Percentiles rank a stretch among this genome's conserved stretches.
phyloP scores from a whole-genome alignment of 805 yeast genomes.

The Blastobotrys parvus region DNA sequence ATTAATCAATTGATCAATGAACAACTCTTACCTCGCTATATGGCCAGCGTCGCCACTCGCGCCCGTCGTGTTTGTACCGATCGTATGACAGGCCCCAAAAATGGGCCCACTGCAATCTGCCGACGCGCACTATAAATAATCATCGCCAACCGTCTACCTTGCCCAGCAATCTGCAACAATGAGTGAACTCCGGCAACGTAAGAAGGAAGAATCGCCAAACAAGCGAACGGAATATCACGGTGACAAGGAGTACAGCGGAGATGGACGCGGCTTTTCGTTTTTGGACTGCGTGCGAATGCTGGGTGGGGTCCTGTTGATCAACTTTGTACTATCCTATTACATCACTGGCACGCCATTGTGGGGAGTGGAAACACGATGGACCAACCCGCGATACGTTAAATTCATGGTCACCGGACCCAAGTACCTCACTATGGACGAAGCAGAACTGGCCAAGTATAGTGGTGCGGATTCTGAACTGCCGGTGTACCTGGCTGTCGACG shows the following conservation, averaged over 20 bases:
- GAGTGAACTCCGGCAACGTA: constrained; percentile 3
- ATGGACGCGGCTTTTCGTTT: not conserved
- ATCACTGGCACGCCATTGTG: constrained; percentile 51
- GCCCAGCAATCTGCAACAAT: not conserved
- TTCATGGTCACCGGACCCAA: constrained; percentile 15
- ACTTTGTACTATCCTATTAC: constrained; percentile 45
- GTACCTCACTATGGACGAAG: constrained; percentile 31
- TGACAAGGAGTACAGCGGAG: constrained; percentile 3
- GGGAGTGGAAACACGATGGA: constrained; percentile 50
- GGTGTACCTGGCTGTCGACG: constrained; percentile 51
- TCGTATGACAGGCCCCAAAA: too few species aligned
- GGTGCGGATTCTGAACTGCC: constrained; percentile 45
- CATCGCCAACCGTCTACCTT: not conserved
- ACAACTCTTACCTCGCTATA: too few species aligned
- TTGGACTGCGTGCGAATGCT: constrained; percentile 33
- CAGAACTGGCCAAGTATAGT: constrained; percentile 40
- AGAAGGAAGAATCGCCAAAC: not conserved
- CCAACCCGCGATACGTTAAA: constrained; percentile 36
- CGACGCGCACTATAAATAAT: too few species aligned
- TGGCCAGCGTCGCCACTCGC: too few species aligned
- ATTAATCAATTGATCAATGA: too few species aligned
- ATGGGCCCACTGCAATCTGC: too few species aligned
- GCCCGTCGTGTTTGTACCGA: too few species aligned
- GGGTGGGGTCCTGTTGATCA: constrained; percentile 40
- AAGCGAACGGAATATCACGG: not conserved